These are phyloP conservation scores for Verticillium longisporum DNA, from an alignment of 2,329 filamentous ascomycete species.

Conservation along the genomic window DNA sequence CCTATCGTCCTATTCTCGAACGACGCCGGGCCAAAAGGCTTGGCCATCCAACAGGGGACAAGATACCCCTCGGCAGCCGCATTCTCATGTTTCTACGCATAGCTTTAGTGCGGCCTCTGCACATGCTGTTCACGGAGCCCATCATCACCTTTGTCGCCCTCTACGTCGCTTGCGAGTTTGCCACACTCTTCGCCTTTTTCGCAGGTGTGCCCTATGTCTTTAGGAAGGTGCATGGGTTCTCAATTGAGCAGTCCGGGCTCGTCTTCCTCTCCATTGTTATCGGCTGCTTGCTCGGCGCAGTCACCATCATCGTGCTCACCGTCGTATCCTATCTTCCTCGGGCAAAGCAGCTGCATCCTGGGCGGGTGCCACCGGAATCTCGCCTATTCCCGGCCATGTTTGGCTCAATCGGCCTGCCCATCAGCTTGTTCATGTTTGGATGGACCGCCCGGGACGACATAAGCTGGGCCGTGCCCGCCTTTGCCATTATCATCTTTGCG, in stretches of 20 bases:
- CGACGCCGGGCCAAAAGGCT: slow-evolving; percentile 28
- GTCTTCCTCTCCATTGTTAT: slow-evolving; percentile 39
- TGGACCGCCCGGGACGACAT: slow-evolving; percentile 42
- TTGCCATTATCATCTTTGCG: slow-evolving; percentile 48
- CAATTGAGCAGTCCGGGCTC: slow-evolving; percentile 30
- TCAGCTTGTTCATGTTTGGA: slow-evolving; percentile 56
- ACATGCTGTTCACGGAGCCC: slow-evolving; percentile 56
- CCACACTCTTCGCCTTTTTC: slow-evolving; percentile 46
- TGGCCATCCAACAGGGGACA: slow-evolving; percentile 17
- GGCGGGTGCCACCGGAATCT: slow-evolving; percentile 44
- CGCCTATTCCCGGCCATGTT: slow-evolving; percentile 52
- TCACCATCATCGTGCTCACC: slow-evolving; percentile 34
- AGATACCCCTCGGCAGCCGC: slow-evolving; percentile 14
- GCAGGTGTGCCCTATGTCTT: slow-evolving; percentile 44
- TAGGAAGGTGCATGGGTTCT: slow-evolving; percentile 34
- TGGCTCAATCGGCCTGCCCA: slow-evolving; percentile 43
- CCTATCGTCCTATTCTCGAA: slow-evolving; percentile 46
- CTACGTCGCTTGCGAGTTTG: slow-evolving; percentile 44
- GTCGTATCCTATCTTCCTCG: slow-evolving; percentile 32
- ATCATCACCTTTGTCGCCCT: slow-evolving; percentile 51
- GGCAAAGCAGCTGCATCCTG: slow-evolving; percentile 20
- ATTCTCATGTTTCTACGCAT: slow-evolving; percentile 26
- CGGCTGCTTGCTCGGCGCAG: slow-evolving; percentile 35
- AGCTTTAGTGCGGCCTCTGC: slow-evolving; percentile 41
- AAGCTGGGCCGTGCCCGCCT: slow-evolving; percentile 42